Evolutionary conservation across 2,329 filamentous ascomycete genomes (phyloP), one percentile per base, ranked within the genome.

Genomic region (Colletotrichum eremochloae): DNA sequence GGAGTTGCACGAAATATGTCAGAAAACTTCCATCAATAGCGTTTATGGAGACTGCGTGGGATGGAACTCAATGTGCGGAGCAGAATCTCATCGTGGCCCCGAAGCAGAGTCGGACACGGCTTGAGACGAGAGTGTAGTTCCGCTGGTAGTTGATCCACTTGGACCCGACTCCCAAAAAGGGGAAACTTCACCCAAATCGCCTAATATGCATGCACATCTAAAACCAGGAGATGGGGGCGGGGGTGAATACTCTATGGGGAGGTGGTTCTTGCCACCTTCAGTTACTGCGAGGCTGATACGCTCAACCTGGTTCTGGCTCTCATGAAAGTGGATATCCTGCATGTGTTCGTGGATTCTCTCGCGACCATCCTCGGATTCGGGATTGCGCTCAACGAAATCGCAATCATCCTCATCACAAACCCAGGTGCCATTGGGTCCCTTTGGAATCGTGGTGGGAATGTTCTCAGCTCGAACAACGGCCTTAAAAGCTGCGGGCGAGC

Each of bases 371-470:
- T 86, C 81, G 53, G 87, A 84, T 56, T 89, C 87, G n/a, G 89
- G 89, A 2, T 86, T 86, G 73, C 91, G 90, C 14, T 94, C 89
- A 52, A 91, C 85, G 75, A 90, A 90, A 48, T 82, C 82, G 76
- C 92, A 94, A 33, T 87, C 90, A 14, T 90, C 88, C 73, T 92
- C 86, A 5, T 87, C 86, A 76, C 92, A 94, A 1, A 83, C 83
- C 92, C 92, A 94, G 0, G 89, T 90, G 65, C 91, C 88, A 71
- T 90, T 85, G 0, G 89, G 88, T 0, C 89, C 90, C 44, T 85
- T 83, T 0, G 89, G 85, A 3, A 79, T 80, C 9, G 82, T 81
- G 5, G 86, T 85, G 0, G 87, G 88, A 14, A 89, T 76, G 60
- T 80, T 84, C 67, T 89, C 86, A 6, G 86, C 82, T 36, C 83